Percentiles rank a stretch among this genome's conserved stretches.
phyloP scores from a whole-genome alignment of 306 rosid genomes.

The Glycine latifolia region DNA sequence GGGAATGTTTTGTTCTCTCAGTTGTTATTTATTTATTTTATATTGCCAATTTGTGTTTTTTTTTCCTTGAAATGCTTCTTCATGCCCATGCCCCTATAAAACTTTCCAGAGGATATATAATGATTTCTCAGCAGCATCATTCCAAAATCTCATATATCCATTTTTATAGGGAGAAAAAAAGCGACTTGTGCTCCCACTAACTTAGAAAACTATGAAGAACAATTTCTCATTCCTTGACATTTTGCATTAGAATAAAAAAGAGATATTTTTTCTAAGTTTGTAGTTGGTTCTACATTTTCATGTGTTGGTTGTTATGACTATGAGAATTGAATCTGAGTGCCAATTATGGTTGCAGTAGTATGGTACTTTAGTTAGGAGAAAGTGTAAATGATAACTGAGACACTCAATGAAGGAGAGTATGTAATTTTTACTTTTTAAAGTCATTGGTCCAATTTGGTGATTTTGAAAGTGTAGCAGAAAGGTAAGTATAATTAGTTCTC shows the following conservation, averaged over 20 bases:
- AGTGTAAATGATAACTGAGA: background rate
- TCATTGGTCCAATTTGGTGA: constrained; percentile 1
- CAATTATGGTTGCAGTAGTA: background rate
- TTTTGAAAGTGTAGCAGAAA: constrained; percentile 34
- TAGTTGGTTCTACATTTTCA: constrained; percentile 2
- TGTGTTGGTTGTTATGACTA: background rate
- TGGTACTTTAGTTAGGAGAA: constrained; percentile 20
- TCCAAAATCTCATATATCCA: too few relatives aligned
- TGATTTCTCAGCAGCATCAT: too few relatives aligned
- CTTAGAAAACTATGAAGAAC: background rate
- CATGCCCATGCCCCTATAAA: background rate
- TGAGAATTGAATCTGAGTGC: constrained; percentile 23
- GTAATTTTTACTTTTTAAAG: background rate
- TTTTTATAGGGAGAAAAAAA: too few relatives aligned
- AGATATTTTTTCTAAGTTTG: background rate
- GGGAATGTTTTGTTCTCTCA: constrained; percentile 95
- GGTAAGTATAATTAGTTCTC: background rate
- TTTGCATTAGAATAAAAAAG: background rate
- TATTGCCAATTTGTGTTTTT: constrained; percentile 29
- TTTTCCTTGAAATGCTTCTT: constrained; percentile 8
- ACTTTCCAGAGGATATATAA: background rate
- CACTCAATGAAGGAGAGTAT: background rate
- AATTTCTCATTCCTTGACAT: background rate
- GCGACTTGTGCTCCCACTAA: too few relatives aligned
- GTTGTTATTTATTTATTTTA: constrained; percentile 40